Conservation (phyloP, 2,329 filamentous ascomycete species). For the Fusarium tupiense region DNA sequence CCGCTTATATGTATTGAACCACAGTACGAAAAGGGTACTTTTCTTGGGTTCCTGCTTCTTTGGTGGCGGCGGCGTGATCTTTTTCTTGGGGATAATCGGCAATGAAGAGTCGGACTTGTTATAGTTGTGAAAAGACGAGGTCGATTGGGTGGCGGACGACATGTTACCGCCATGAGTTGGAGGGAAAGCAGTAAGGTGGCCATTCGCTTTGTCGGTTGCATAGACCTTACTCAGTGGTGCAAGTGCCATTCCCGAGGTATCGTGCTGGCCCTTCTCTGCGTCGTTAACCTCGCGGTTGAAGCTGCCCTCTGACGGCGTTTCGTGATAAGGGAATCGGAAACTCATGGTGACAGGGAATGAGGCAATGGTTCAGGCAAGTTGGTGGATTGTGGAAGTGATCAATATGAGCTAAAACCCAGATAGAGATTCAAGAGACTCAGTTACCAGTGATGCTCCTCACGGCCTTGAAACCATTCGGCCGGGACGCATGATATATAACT, state of each 20-base stretch:
- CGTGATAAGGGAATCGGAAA: not conserved
- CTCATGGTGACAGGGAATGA: not conserved
- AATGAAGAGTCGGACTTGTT: not conserved
- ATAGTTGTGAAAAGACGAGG: not conserved
- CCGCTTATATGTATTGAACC: not conserved
- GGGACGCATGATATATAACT: not conserved
- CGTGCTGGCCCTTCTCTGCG: not conserved
- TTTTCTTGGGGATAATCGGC: not conserved
- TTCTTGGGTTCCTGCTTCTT: not conserved
- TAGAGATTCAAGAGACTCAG: no score
- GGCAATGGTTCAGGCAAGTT: fast-evolving
- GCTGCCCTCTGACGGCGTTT: fast-evolving
- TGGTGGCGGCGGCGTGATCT: not conserved
- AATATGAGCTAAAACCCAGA: not conserved
- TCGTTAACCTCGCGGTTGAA: not conserved
- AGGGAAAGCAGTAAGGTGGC: not conserved
- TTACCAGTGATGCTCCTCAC: not conserved
- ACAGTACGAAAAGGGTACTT: fast-evolving
- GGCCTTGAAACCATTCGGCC: no score
- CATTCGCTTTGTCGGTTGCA: not conserved
- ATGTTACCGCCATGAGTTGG: not conserved
- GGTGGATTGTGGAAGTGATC: fast-evolving
- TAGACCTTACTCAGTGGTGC: not conserved
- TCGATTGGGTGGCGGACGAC: not conserved
- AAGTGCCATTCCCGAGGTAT: not conserved